A percentile compares a stretch with the other conserved stretches of the same genome.
phyloP scores from a whole-genome alignment of 345 rosid genomes.

The Pistacia atlantica region DNA sequence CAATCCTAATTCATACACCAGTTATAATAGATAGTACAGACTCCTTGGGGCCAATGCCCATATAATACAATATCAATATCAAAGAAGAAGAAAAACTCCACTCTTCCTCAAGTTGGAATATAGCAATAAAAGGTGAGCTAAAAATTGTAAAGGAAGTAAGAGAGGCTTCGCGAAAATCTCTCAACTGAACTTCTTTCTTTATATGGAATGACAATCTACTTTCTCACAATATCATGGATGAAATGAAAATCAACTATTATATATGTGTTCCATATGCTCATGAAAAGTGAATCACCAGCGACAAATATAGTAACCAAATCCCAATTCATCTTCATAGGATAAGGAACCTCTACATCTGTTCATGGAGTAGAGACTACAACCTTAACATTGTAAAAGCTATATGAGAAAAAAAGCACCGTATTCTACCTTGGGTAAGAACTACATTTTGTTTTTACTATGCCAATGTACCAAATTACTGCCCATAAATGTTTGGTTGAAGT shows the following conservation, averaged over 20 bases:
- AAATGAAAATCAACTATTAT: constrained; percentile 2
- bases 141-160: background rate
- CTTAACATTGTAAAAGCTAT: background rate
- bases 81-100: background rate
- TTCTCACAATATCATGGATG: background rate
- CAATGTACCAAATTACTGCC: background rate
- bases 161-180: background rate
- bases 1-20: too few relatives aligned
- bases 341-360: background rate
- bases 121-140: background rate
- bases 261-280: background rate
- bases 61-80: background rate
- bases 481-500: too few relatives aligned
- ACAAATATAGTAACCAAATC: background rate
- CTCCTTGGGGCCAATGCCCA: background rate
- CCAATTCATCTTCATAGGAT: background rate
- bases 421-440: too few relatives aligned
- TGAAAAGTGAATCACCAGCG: background rate
- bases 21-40: too few relatives aligned
- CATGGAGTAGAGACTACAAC: background rate
- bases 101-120: background rate
- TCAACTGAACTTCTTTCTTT: background rate
- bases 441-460: background rate
- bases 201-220: background rate
- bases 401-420: background rate